Base-by-base conservation (phyloP, 2,329 filamentous ascomycete species). In the Myrmaecium sp. region DNA sequence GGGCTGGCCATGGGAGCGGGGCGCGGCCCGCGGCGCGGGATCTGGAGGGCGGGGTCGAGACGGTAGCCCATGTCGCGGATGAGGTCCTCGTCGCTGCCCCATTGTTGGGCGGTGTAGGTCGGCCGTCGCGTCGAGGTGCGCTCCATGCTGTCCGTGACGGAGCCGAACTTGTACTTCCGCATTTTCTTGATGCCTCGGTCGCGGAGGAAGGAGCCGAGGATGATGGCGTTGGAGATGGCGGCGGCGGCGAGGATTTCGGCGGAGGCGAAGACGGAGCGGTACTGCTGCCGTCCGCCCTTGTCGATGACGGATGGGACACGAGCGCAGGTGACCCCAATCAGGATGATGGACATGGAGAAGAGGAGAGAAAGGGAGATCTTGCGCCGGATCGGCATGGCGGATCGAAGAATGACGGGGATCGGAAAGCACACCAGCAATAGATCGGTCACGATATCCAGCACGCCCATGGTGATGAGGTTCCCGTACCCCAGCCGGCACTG, bases 1-100 rank as follows among this genome's bases (percentile, higher is more conserved):
- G 7, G 24, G 23, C 7, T 28, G 23, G 10, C 23, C 15, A 23
- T 17, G 6, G 49, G 44, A 21, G 51, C 42, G 29, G 55, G 48
- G 23, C 60, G 49, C 6, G 52, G 37, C 4, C 57, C 50, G 4
- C 9, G 58, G 46, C 26, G 51, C 49, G 20, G 50, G 44, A 35
- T 43, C 10, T 55, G 55, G 26, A 71, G 46, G 10, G 64, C 58
- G 4, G 64, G 54, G 9, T 62, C 58, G 17, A 71, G 63, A 8
- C 76, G 68, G 20, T 86, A 69, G 5, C 86, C 84, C 3, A 93
- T 43, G 6, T 74, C 79, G 26, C 77, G 64, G 4, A 91, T 82
- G 1, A 95, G 66, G 45, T 95, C 82, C 43, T 91, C 83, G 40
- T 95, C 86, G 39, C 82, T 93, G 22, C 81, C 83, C 74, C 79